Base-by-base conservation (phyloP, 805 yeast genomes). In the Starmerella cellae region DNA sequence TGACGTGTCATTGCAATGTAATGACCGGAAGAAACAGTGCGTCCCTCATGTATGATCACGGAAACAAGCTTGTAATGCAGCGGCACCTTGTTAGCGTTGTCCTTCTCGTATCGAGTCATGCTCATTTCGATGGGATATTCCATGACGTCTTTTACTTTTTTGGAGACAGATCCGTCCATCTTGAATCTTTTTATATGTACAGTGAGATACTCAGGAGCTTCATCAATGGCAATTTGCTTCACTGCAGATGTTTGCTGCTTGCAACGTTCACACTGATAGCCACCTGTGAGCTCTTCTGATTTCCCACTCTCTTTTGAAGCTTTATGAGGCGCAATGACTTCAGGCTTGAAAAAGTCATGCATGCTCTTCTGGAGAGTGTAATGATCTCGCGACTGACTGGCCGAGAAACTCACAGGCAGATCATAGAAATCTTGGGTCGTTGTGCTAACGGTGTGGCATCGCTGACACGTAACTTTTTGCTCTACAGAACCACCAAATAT, bases 361-460 rank as follows among this genome's bases (percentile, higher is more conserved):
- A 91, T 70, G 3, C 95, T 80, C 50, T 72, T 77, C 51, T 77
- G 82, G 46, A 91, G 71, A 1, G 87, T 71, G 54, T 77, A 82
- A 9, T 34, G 18, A 20, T 23, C 36, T 65, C 65, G 52, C 64
- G 73, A 48, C 61, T 45, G 44, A 20, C 36, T 41, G 13, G 46
- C 35, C 38, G 74, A 74, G 48, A 91, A 67, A 38, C 91, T 87
- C 38, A 91, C 69, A 6, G 95, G 81, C 43, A 91, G 67, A 63
- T 91, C 98, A 59, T 87, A 87, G 55, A 91, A 82, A 55, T 91
- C 95, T 62, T 91, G 98, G 50, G 78, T 76, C 5, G 98, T 91
- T 39, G 75, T 75, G 13, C 94, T 81, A 18, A 82, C 74, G 53
- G 81, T 74, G n/a, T 78, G 75, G 64, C 98, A 91, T 41, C 67